Evolutionary conservation across 2,329 filamentous ascomycete species (phyloP).

Genomic region (Colletotrichum spaethianum): DNA sequence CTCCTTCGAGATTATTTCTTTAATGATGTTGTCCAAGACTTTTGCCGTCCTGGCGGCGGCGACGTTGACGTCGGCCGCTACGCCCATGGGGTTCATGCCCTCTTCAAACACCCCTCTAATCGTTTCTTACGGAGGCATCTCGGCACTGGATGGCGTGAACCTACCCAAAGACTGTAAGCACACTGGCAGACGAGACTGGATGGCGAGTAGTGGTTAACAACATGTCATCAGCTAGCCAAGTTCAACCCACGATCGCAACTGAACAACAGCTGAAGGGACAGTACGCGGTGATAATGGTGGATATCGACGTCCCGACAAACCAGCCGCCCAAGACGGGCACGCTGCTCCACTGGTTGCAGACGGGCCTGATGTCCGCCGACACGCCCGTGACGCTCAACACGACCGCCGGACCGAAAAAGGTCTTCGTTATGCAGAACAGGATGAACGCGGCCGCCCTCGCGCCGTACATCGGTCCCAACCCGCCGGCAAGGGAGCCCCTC

Average conservation of each 20-base stretch:
- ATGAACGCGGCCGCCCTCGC: conserved; percentile 39
- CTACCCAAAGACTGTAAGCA: conserved; percentile 54
- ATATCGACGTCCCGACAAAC: conserved; percentile 61
- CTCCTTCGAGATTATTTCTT: conserved; percentile 24
- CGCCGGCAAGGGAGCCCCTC: conserved; percentile 54
- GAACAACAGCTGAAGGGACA: conserved; percentile 40
- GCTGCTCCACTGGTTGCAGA: conserved; percentile 63
- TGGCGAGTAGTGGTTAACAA: neutral
- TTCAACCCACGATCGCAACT: conserved; percentile 38
- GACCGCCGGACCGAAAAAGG: conserved; percentile 44
- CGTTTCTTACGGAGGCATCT: conserved; percentile 55
- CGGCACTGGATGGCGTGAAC: conserved; percentile 55
- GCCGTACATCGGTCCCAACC: conserved; percentile 55
- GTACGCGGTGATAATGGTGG: conserved; percentile 59
- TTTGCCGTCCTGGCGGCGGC: conserved; percentile 50
- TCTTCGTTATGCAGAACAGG: conserved; percentile 52
- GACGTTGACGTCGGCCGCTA: conserved; percentile 54
- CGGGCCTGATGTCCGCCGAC: conserved; percentile 51
- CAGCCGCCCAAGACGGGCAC: conserved; percentile 55
- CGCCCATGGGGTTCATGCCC: conserved; percentile 59
- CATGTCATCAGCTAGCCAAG: conserved; percentile 31
- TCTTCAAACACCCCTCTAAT: conserved; percentile 54
- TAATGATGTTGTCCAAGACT: conserved; percentile 52
- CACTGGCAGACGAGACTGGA: neutral
- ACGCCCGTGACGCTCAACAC: conserved; percentile 47